Evolutionary conservation across 306 rosid genomes (phyloP).

Genomic region (Ammopiptanthus mongolicus): DNA sequence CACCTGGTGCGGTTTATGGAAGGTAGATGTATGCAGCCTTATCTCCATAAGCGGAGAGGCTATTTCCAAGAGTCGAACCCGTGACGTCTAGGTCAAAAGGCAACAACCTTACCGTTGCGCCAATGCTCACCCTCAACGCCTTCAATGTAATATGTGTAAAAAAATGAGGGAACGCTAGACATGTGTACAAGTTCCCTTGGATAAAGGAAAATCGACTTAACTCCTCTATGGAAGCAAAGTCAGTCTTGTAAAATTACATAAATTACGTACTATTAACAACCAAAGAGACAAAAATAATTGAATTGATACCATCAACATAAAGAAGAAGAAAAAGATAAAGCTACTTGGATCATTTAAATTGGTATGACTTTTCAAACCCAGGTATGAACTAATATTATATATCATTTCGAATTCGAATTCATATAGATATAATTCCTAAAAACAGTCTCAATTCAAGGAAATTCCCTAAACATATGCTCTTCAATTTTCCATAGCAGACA

Average conservation of each 20-base stretch:
- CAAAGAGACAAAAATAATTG: too few species aligned
- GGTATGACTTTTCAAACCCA: background rate
- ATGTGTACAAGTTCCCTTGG: background rate
- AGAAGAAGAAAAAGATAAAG: background rate
- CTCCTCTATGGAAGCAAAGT: background rate
- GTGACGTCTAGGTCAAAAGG: too few species aligned
- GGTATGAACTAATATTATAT: background rate
- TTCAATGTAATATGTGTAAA: background rate
- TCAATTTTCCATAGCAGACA: background rate
- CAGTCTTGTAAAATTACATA: background rate
- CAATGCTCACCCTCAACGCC: too few species aligned
- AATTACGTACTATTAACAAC: background rate
- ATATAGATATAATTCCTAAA: background rate
- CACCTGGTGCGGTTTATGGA: too few species aligned
- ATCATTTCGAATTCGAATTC: background rate
- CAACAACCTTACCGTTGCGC: too few species aligned
- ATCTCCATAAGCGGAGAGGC: too few species aligned
- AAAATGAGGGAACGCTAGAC: background rate
- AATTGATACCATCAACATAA: background rate
- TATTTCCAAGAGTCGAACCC: too few species aligned
- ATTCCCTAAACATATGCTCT: background rate
- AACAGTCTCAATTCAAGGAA: slow-evolving; percentile 17
- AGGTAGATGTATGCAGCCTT: too few species aligned
- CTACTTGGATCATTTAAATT: background rate
- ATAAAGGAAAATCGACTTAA: background rate